phyloP scores from a whole-genome alignment of 768 basidiomycete species.

The Boletus rubroflammeus region DNA sequence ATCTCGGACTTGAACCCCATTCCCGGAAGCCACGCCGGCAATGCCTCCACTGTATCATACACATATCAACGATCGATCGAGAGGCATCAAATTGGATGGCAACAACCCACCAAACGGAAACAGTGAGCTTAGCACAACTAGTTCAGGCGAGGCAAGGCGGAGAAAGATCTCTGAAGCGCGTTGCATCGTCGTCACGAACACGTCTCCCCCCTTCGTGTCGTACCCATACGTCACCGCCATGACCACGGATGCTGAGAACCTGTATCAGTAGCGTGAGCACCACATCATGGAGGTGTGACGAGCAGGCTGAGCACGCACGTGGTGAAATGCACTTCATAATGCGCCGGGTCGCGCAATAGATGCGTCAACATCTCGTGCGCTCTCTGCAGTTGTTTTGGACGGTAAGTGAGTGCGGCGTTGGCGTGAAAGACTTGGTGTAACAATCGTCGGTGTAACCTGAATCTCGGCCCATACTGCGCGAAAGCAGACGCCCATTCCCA shows the following conservation, averaged over 20 bases:
- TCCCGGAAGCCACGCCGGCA: slow-evolving; percentile 28
- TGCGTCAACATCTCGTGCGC: slow-evolving; percentile 9
- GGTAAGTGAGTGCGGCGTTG: slow-evolving; percentile 9
- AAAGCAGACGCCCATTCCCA: slow-evolving; percentile 12
- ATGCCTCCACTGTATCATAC: slow-evolving; percentile 9
- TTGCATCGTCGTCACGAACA: slow-evolving; percentile 8
- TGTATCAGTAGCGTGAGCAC: neutral
- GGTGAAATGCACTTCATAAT: slow-evolving; percentile 7
- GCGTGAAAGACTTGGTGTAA: slow-evolving; percentile 17
- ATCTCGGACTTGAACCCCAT: slow-evolving; percentile 21
- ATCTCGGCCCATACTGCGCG: slow-evolving; percentile 21
- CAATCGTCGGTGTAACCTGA: slow-evolving; percentile 21
- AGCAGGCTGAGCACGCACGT: slow-evolving; percentile 2
- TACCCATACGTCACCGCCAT: slow-evolving; percentile 20
- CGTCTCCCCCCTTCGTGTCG: slow-evolving; percentile 1
- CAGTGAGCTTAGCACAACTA: neutral
- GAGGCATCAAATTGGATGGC: neutral
- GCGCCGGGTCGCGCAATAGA: slow-evolving; percentile 7
- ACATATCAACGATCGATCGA: neutral
- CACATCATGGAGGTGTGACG: neutral
- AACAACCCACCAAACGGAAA: slow-evolving; percentile 17
- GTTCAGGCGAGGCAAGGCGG: neutral
- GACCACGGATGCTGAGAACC: slow-evolving; percentile 3
- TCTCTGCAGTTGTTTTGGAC: slow-evolving; percentile 12
- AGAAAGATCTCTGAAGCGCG: slow-evolving; percentile 7